Evolutionary conservation across 345 rosid species (phyloP).

Genomic region (Alliaria petiolata): DNA sequence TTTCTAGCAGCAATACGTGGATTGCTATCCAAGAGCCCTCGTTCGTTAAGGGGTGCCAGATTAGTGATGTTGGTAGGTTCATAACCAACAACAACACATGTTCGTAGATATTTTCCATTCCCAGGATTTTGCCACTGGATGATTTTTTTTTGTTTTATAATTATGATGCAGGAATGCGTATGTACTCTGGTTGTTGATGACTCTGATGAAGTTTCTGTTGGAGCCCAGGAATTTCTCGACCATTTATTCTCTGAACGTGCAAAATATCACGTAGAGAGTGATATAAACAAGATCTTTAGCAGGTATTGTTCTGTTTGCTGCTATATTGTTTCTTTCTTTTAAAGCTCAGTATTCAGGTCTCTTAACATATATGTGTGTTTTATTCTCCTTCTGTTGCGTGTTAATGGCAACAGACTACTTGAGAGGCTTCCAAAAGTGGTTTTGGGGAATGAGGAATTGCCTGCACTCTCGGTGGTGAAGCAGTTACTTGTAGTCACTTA

Average conservation of each 20-base stretch:
- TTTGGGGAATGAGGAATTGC: conserved; percentile 65
- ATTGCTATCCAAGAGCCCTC: conserved; percentile 56
- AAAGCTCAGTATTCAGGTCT: background rate
- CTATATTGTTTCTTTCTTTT: background rate
- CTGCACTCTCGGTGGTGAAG: conserved; percentile 68
- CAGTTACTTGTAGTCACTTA: conserved; percentile 74
- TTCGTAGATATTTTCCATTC: background rate
- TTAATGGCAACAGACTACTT: conserved; percentile 48
- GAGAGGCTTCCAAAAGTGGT: conserved; percentile 87
- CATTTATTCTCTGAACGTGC: conserved; percentile 41
- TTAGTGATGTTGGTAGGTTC: conserved; percentile 71
- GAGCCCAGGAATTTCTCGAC: conserved; percentile 65
- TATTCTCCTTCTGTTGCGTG: background rate
- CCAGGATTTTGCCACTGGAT: background rate
- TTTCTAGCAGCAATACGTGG: conserved; percentile 70
- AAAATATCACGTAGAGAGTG: conserved; percentile 43
- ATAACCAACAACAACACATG: background rate
- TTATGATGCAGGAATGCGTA: conserved; percentile 72
- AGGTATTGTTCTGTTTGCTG: conserved; percentile 45
- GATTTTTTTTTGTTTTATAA: background rate
- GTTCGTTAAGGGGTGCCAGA: conserved; percentile 60
- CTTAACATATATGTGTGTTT: background rate
- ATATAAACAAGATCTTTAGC: conserved; percentile 56
- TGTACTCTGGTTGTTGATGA: conserved; percentile 81
- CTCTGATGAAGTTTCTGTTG: conserved; percentile 56